Evolutionary conservation across 208 protist genomes (phyloP), one percentile per base, ranked within the genome.

Genomic region (Lotmaria passim): DNA sequence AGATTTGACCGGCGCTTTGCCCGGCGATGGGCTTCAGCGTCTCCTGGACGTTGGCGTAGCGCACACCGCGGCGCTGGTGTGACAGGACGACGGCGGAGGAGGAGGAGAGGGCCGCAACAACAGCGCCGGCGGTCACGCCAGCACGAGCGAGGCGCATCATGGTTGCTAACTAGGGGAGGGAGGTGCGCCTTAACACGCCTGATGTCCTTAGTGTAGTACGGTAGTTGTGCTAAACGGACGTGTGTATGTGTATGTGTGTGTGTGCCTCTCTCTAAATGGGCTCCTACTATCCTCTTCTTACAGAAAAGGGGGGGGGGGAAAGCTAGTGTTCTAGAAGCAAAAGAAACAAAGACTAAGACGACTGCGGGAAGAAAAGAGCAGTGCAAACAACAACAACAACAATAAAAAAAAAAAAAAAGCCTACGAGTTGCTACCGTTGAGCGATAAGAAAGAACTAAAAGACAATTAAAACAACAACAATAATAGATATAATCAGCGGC

Each of bases 21-120:
- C 91, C 91, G 1, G 91, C 47, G 30, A 79, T 79, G 44, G 88
- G 82, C 53, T 89, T 86, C 33, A 96, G 85, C 1, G 89, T 83
- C 61, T 96, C 91, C 33, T 87, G 75, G n/a, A 96, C 87, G 75
- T 80, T 94, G 12, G 78, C 79, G 73, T 93, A 96, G 39, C 88
- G 91, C 73, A 91, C 84, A 8, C 74, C 39, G 23, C 87, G 87
- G 14, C 73, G 75, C 75, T 83, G 78, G 8, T 36, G 44, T 0
- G 12, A 5, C 23, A 81, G 53, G 8, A 51, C 8, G 10, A 46
- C 8, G 34, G 46, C 31, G 0, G 23, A 2, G 33, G 50, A 47
- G 36, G 19, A 14, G 11, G 50, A 69, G 23, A 10, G n/a, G 12
- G n/a, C 55, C 12, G 57, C 67, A 21, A 39, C 67, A 21, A 39